Evolutionary conservation across 108 stramenopile species (phyloP), one percentile per base, ranked within the genome.

Genomic region (Fistulifera pelliculosa): DNA sequence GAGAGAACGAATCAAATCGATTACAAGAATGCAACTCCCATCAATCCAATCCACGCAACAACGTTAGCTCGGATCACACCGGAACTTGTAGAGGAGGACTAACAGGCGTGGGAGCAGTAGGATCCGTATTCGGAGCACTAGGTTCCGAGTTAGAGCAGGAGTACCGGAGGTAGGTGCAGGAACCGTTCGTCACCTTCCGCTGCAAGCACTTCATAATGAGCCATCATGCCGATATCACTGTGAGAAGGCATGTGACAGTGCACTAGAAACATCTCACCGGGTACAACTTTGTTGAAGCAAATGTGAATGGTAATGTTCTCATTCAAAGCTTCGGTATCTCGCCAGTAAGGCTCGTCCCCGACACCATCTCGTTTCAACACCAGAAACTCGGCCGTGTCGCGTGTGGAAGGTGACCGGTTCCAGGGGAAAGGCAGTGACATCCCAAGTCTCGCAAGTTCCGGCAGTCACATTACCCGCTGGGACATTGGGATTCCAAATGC

Each of bases 161-260:
- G 31, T 35, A 8, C 6, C 6, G 6, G 31, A 3, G 3, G 31
- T 35, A 3, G 31, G 31, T 35, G n/a, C n/a, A n/a, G n/a, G n/a
- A n/a, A n/a, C 8, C 31, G 31, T 8, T 35, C 31, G 31, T 3
- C 31, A 8, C n/a, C 8, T 35, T 35, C 31, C 8, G 31, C 31
- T 3, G 31, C 44, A 47, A 47, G 26, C 1, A 53, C 31, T 38
- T 38, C 27, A 53, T 41, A 56, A 56, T 26, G 24, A 24, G 42
- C 40, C 19, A 27, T 27, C 58, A 59, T 49, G 1, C 58, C 58
- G 22, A 59, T 31, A 26, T 49, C 58, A 13, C 21, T 23, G 28
- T 59, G 58, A 16, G 13, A 7, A 19, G 28, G 24, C 58, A 49
- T 47, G 27, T 59, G 58, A 27, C 58, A 59, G 28, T 59, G 58